Evolutionary conservation across 257 asterid species (phyloP), one percentile per base, ranked within the genome.

Genomic region (Agastache rugosa): DNA sequence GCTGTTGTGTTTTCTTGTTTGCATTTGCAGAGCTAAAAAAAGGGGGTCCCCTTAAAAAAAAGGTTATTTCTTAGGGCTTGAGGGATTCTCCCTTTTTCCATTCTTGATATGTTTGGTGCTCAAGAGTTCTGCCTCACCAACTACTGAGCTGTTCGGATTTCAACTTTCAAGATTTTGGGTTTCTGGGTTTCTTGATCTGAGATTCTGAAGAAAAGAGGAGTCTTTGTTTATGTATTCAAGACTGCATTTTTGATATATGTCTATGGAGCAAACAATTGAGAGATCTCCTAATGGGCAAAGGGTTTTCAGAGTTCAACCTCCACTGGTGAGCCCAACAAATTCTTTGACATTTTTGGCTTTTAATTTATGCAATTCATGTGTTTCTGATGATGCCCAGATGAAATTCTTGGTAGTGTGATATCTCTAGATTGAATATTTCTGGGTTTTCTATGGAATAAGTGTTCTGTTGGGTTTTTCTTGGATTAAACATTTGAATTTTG

Each of bases 261-360:
- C 72, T 67, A 86, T 86, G 97, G 96, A 89, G 83, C 93, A 86
- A 76, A 84, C 82, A 20, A 73, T 77, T 76, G 96, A 89, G 86
- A 86, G 96, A 89, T 86, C 93, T 67, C 86, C 93, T 35, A 84
- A 86, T 84, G 93, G 67, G 59, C 89, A 80, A 39, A 93, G 97
- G 94, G 91, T 87, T 71, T 85, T 75, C 81, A 83, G 98, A 84
- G 87, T 89, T 77, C 98, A 89, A 79, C 92, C 98, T 85, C 96
- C 97, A 73, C 83, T 93, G 96, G 97, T 93, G 85, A 87, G 91
- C 77, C 74, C 44, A 8, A 25, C 39, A 19, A 20, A 44, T 55
- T 60, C 77, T 74, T 78, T 80, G n/a, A 37, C 51, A 62, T 29
- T 67, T 75, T 78, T 1, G 41, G 19, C 9, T 29, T 14, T 34